Base-by-base conservation (phyloP, 2,329 filamentous ascomycete genomes). In the Fusarium sp. region DNA sequence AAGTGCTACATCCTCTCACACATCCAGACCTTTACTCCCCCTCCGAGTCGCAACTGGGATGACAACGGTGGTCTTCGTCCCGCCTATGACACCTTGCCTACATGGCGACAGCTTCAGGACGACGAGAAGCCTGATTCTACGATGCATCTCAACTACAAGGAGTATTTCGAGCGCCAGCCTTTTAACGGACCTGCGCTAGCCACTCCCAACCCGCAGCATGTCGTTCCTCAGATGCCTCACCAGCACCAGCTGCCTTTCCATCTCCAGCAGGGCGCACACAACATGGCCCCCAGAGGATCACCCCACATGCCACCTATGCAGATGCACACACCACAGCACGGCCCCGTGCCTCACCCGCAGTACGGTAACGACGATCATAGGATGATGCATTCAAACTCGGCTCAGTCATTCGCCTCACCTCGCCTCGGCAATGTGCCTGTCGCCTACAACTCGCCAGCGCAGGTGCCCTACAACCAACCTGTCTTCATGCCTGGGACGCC, bases 351-450 rank as follows among this genome's bases (percentile, higher is more conserved):
- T 47, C 90, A 90, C 62, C 88, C 88, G 17, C 89, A 90, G 4
- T 93, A 92, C 75, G 94, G 92, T 77, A 92, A 91, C 75, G 95
- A 97, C 75, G 93, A 95, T 68, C 94, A 95, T 79, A 91, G 95
- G 61, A 97, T 98, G 94, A 93, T 97, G 85, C 94, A 94, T 67
- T 93, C 92, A 8, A 95, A 92, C 75, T 95, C 94, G 27, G 92
- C 92, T 4, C 95, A 95, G 78, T 94, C 95, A 4, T 97, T 95
- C 81, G 93, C 94, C 10, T 98, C 95, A 17, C 95, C 96, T 58
- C 91, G 95, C 60, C 89, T 95, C 76, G 89, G 91, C 61, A 92
- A 92, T 72, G 88, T 91, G 17, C 90, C 91, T 33, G 90, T 94
- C 81, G 89, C 90, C 4, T 95, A 95, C 76, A 90, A 89, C 63